A percentile compares a stretch with the other conserved stretches of the same genome.
These are phyloP conservation scores for Xylaria sp. DNA, from an alignment of 2,329 filamentous ascomycete genomes.

Conservation along the genomic window DNA sequence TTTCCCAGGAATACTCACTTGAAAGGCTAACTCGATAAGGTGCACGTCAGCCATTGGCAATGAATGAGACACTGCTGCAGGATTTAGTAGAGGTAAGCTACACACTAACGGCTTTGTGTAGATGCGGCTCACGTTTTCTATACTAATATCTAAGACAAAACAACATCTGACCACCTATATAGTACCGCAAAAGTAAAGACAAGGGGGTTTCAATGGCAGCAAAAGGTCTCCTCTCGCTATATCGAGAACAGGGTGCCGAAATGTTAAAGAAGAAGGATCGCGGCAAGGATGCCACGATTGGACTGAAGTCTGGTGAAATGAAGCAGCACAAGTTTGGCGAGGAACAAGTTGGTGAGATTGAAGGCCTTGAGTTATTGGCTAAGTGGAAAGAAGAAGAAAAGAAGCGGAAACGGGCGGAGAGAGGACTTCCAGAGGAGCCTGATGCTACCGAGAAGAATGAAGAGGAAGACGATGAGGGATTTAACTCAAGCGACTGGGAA, in stretches of 20 bases:
- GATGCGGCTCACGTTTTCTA: background rate
- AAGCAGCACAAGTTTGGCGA: slow-evolving; percentile 84
- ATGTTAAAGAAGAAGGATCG: slow-evolving; percentile 88
- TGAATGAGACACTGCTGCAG: slow-evolving; percentile 93
- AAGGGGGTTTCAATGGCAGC: slow-evolving; percentile 99
- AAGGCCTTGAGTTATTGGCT: slow-evolving; percentile 88
- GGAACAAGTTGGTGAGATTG: slow-evolving; percentile 79
- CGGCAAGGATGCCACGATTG: slow-evolving; percentile 88
- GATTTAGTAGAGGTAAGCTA: slow-evolving; percentile 74
- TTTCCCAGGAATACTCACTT: background rate
- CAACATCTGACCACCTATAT: slow-evolving; percentile 71
- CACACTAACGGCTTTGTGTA: background rate
- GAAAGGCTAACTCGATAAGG: slow-evolving; percentile 22
- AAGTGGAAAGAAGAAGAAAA: slow-evolving; percentile 93
- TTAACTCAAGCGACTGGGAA: slow-evolving; percentile 65
- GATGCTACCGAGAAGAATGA: slow-evolving; percentile 66
- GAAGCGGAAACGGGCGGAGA: slow-evolving; percentile 72
- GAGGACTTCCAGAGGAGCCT: slow-evolving; percentile 67
- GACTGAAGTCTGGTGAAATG: slow-evolving; percentile 74
- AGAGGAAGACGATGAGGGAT: slow-evolving; percentile 63
- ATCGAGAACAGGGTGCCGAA: slow-evolving; percentile 88
- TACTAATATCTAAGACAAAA: background rate
- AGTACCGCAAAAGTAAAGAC: slow-evolving; percentile 94
- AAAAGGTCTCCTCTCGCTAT: slow-evolving; percentile 86
- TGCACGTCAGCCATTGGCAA: slow-evolving; percentile 88